Evolutionary conservation across 169 alveolate genomes (phyloP).

Genomic region (Eimeria sp.): DNA sequence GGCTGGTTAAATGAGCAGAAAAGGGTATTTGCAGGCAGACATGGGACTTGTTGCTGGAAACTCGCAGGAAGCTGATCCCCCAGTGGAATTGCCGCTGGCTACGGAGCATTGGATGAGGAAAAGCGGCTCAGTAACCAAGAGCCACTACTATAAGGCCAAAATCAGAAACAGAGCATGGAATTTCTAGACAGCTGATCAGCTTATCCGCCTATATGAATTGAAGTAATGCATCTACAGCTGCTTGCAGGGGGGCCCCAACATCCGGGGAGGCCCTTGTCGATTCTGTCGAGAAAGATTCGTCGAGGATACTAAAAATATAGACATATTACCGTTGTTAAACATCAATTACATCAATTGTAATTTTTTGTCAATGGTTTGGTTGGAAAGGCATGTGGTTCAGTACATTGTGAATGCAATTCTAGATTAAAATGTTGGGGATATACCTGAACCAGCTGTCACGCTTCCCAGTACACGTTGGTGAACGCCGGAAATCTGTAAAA

Average conservation of each 20-base stretch:
- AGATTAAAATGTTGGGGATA: no score
- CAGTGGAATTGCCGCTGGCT: neutral
- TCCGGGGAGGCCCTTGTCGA: neutral
- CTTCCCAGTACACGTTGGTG: no score
- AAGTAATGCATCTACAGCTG: neutral
- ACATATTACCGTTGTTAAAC: no score
- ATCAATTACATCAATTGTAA: no score
- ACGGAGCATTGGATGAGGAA: neutral
- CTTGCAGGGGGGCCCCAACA: neutral
- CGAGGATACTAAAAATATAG: neutral
- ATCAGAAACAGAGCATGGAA: neutral
- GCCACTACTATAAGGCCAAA: neutral
- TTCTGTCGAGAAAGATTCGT: neutral
- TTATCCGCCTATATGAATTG: neutral
- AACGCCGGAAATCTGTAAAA: no score
- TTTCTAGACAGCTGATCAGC: neutral
- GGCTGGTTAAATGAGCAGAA: neutral
- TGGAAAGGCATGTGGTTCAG: no score
- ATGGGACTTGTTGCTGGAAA: neutral
- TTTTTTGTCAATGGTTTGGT: no score
- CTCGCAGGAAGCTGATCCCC: neutral
- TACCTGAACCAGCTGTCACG: no score
- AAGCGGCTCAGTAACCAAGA: neutral
- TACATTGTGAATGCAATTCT: no score
- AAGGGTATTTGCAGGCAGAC: neutral